These are phyloP conservation scores for Penicillium janthinellum DNA, from an alignment of 2,329 filamentous ascomycete species.

Conservation along the genomic window DNA sequence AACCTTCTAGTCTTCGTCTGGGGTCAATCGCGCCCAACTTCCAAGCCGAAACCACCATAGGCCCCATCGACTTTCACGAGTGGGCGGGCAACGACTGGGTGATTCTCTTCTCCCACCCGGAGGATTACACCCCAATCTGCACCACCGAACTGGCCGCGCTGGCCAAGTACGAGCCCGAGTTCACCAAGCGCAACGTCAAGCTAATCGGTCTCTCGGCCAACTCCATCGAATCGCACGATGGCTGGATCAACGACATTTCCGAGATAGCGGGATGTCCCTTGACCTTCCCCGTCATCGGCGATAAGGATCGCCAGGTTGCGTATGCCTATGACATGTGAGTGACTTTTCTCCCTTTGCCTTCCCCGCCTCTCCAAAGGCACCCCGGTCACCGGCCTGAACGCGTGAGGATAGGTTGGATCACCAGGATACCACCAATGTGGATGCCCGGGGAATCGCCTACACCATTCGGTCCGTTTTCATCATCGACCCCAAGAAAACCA, in stretches of 20 bases:
- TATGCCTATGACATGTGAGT: not conserved
- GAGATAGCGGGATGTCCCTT: slow-evolving; percentile 1
- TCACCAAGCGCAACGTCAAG: not conserved
- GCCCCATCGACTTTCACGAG: too few species aligned
- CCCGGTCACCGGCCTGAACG: not conserved
- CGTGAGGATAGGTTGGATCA: not conserved
- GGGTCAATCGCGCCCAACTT: too few species aligned
- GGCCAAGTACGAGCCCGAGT: not conserved
- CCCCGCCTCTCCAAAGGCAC: too few species aligned
- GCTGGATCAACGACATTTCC: slow-evolving; percentile 1
- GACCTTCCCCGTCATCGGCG: slow-evolving; percentile 1
- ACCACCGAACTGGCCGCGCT: not conserved
- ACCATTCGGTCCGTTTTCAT: slow-evolving; percentile 1
- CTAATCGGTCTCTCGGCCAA: not conserved
- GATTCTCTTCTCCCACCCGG: too few species aligned
- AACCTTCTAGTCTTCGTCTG: too few species aligned
- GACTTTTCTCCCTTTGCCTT: too few species aligned
- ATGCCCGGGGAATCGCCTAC: slow-evolving; percentile 1
- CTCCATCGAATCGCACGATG: slow-evolving; percentile 1
- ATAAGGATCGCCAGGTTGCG: slow-evolving; percentile 1
- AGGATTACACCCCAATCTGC: not conserved
- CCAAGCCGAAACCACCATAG: too few species aligned
- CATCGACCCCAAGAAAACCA: slow-evolving; percentile 1
- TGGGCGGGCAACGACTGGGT: too few species aligned
- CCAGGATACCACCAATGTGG: not conserved